A percentile compares a stretch with the other conserved stretches of the same genome.
These are phyloP conservation scores for Hyphodiscus sp. DNA, from an alignment of 2,329 filamentous ascomycete genomes.

Conservation along the genomic window DNA sequence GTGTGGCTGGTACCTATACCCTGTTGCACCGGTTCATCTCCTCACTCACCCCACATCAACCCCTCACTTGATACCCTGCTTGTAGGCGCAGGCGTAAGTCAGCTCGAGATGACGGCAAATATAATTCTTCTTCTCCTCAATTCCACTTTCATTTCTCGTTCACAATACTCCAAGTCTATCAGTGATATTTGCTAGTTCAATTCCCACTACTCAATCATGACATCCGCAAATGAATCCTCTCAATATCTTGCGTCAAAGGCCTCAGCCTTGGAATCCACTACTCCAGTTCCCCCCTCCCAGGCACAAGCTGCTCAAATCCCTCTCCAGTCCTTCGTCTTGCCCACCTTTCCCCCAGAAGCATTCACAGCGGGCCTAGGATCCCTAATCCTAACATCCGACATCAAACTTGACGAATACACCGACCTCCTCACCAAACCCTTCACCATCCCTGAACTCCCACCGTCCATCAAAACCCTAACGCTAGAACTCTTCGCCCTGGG, in stretches of 20 bases:
- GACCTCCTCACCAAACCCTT: conserved; percentile 29
- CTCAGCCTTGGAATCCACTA: conserved; percentile 6
- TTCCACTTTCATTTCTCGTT: not conserved
- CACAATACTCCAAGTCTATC: not conserved
- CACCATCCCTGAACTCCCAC: conserved; percentile 33
- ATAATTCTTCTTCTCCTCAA: not conserved
- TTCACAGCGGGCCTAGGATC: conserved; percentile 33
- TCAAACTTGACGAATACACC: conserved; percentile 41
- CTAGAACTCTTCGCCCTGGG: conserved; percentile 43
- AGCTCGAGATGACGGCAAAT: too few species aligned
- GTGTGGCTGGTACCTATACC: not conserved
- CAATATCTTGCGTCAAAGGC: conserved; percentile 14
- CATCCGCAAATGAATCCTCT: conserved; percentile 1
- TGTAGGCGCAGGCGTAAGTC: not conserved
- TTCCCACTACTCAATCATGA: conserved; percentile 1
- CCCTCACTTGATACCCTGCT: not conserved
- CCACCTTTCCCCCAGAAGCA: conserved; percentile 38
- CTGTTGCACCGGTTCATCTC: too few species aligned
- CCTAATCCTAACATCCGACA: conserved; percentile 42
- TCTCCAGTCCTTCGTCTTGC: conserved; percentile 38
- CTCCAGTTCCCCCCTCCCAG: conserved; percentile 13
- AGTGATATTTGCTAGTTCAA: not conserved
- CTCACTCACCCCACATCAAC: not conserved
- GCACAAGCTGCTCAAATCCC: conserved; percentile 40
- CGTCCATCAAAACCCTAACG: conserved; percentile 36